These are phyloP conservation scores for Gnaphalium uliginosum DNA, from an alignment of 129 eudicot species.

Conservation along the genomic window DNA sequence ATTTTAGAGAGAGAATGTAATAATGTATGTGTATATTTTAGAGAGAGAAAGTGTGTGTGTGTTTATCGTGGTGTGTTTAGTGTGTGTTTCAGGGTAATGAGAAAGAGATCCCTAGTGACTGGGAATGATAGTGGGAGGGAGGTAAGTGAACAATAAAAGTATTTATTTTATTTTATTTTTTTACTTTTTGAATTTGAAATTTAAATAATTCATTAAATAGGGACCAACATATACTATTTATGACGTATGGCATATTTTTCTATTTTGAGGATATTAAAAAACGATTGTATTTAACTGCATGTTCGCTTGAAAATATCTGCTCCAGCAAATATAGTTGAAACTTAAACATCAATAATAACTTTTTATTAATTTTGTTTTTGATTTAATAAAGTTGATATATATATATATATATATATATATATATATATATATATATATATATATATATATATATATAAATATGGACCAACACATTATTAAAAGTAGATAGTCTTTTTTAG, in stretches of 20 bases:
- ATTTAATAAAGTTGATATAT: too few species aligned
- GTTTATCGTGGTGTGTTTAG: constrained; percentile 19
- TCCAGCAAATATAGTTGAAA: neutral
- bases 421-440: too few species aligned
- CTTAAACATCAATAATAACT: neutral
- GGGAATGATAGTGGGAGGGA: constrained; percentile 33
- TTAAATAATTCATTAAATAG: neutral
- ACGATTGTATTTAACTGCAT: neutral
- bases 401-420: too few species aligned
- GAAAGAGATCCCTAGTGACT: constrained; percentile 37
- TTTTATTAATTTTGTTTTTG: too few species aligned
- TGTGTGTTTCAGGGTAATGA: constrained; percentile 31
- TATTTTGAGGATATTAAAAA: neutral
- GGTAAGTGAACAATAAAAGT: constrained; percentile 44
- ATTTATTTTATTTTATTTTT: neutral
- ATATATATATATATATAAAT: too few species aligned
- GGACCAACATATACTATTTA: neutral
- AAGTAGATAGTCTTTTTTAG: too few species aligned
- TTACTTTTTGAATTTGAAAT: neutral
- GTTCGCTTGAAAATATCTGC: neutral
- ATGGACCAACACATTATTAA: neutral
- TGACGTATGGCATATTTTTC: neutral
- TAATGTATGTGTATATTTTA: constrained; percentile 26
- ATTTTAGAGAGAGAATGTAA: constrained; percentile 13
- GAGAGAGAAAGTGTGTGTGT: constrained; percentile 37